These are phyloP conservation scores for Rosa rugosa DNA, from an alignment of 306 rosid species.

Conservation along the genomic window DNA sequence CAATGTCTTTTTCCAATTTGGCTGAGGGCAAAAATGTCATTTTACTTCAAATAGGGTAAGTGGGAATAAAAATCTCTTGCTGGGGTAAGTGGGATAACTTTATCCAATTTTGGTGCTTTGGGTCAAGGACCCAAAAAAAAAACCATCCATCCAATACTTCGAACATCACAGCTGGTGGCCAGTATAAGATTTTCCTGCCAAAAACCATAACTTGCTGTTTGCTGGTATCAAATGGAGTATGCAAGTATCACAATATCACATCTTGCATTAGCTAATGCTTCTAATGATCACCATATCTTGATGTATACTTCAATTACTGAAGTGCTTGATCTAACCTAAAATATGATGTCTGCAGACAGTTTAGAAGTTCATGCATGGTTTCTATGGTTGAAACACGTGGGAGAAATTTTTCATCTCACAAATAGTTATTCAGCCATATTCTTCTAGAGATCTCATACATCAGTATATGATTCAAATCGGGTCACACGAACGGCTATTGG, in stretches of 20 bases:
- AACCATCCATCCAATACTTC: too few species aligned
- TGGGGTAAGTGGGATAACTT: too few species aligned
- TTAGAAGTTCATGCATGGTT: background rate
- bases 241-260: too few species aligned
- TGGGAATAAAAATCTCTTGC: too few species aligned
- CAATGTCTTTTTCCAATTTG: too few species aligned
- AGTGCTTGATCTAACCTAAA: background rate
- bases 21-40: too few species aligned
- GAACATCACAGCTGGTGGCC: too few species aligned
- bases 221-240: too few species aligned
- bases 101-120: too few species aligned
- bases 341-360: background rate
- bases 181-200: background rate
- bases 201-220: background rate
- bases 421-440: background rate
- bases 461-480: conserved; percentile 28
- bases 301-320: background rate
- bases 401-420: background rate
- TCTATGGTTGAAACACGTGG: background rate
- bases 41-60: too few species aligned
- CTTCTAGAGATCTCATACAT: conserved; percentile 11
- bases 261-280: background rate
- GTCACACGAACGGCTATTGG: conserved; percentile 51
- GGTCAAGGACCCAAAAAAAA: too few species aligned
- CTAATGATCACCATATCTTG: background rate